These are phyloP conservation scores for Wallacemonas collosoma DNA, from an alignment of 208 protist genomes.

Conservation along the genomic window DNA sequence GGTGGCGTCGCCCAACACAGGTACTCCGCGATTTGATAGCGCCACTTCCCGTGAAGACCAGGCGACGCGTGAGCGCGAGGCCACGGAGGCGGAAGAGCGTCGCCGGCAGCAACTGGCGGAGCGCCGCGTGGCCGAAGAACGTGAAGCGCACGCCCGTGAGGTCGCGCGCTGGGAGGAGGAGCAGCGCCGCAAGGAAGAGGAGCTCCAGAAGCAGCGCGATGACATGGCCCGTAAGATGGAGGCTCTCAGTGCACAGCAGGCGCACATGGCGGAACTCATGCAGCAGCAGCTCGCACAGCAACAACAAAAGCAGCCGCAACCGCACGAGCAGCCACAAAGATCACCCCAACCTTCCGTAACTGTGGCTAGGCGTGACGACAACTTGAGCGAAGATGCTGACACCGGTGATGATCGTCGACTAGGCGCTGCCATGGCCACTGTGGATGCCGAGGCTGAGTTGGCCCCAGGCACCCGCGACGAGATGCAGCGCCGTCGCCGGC, in stretches of 20 bases:
- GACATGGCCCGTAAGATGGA: slow-evolving; percentile 32
- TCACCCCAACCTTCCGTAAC: neutral
- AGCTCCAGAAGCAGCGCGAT: slow-evolving; percentile 45
- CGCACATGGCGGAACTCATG: slow-evolving; percentile 27
- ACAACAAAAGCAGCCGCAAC: slow-evolving; percentile 15
- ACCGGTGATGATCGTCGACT: slow-evolving; percentile 10
- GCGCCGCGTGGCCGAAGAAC: slow-evolving; percentile 30
- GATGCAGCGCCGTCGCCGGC: slow-evolving; percentile 60
- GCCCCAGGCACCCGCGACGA: slow-evolving; percentile 29
- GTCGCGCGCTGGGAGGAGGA: slow-evolving; percentile 42
- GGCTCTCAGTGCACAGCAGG: slow-evolving; percentile 12
- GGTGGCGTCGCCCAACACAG: slow-evolving; percentile 8
- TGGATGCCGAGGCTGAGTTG: neutral
- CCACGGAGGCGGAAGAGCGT: slow-evolving; percentile 26
- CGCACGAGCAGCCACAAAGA: slow-evolving; percentile 12
- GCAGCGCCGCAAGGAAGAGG: slow-evolving; percentile 40
- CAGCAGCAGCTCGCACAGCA: slow-evolving; percentile 38
- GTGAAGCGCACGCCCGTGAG: slow-evolving; percentile 32
- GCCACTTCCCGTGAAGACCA: slow-evolving; percentile 3
- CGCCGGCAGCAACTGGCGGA: slow-evolving; percentile 21
- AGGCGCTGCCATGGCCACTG: neutral
- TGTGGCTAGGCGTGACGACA: too few relatives aligned
- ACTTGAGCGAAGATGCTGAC: slow-evolving; percentile 2
- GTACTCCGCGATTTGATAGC: neutral
- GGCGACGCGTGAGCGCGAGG: slow-evolving; percentile 17